Evolutionary conservation across 495 filamentous ascomycete genomes (phyloP), one percentile per base, ranked within the genome.

Genomic region (Delitschia confertaspora): DNA sequence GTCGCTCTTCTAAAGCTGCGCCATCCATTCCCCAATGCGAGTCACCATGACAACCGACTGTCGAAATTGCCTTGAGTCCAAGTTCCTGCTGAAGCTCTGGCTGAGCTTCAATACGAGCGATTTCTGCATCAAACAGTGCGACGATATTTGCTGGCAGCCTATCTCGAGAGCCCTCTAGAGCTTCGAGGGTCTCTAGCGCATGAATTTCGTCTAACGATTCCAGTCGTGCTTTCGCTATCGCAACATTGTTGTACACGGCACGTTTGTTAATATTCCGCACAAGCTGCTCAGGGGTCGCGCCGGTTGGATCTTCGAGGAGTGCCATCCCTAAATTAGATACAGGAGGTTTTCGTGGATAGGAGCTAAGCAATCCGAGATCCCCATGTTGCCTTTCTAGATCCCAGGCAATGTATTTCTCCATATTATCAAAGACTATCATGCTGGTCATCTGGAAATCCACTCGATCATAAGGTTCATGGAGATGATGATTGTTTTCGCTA

Each of bases 331-430:
- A 16, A 13, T 11, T 20, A 8, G 39, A 47, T 21, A 47, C 17
- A 24, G 44, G 44, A 8, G 44, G 44, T 25, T 47, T 47, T 18
- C 19, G 27, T 2, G 34, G 10, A 37, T 20, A 18, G 6, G 23
- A 13, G 13, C 34, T 47, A 2, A 20, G 18, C 1, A 47, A 27
- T 8, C 36, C 36, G 10, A 47, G 34, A 16, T 47, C 44, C 9
- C 44, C 44, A 18, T 47, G 44, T 23, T 47, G 35, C 21, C 35
- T 34, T 21, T 47, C 44, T 10, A 47, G 20, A 26, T 40, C 19
- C 44, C 44, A 47, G 26, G 36, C 20, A 19, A 47, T 37, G 20
- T 23, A 47, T 10, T 47, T 14, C 25, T 24, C 30, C 34, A 47
- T 20, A 9, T 2, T 16, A 8, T 33, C 14, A 10, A 7, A 6